Percentiles rank a stretch among this genome's conserved stretches.
Conservation (phyloP, 2,329 filamentous ascomycete species). For the Ophiostoma australiae region DNA sequence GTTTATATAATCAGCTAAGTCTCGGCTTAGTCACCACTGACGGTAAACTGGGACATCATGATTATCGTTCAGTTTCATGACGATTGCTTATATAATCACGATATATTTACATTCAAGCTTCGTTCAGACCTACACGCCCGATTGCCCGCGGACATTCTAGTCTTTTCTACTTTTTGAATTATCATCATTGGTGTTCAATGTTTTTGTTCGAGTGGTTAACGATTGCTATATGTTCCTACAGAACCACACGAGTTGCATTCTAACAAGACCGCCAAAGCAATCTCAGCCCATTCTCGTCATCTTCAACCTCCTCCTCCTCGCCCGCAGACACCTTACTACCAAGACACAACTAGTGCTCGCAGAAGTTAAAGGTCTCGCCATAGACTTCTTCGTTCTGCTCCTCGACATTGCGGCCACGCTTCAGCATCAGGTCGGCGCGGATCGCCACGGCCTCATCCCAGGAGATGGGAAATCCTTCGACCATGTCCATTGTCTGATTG, state of each 20-base stretch:
- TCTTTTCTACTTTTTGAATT: background rate
- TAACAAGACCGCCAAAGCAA: background rate
- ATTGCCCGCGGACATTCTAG: too few relatives aligned
- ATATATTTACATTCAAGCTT: background rate
- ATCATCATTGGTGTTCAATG: background rate
- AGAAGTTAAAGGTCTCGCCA: constrained; percentile 17
- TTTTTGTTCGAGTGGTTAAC: background rate
- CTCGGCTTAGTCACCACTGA: background rate
- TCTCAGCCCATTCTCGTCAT: background rate
- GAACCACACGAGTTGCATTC: background rate
- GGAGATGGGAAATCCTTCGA: constrained; percentile 31
- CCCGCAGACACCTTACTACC: background rate
- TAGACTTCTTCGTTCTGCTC: constrained; percentile 6
- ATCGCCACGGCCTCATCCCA: constrained; percentile 29
- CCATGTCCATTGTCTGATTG: constrained; percentile 28
- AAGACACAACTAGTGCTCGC: constrained; percentile 19
- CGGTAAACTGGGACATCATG: too few relatives aligned
- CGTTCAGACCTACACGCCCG: too few relatives aligned
- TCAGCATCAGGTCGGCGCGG: constrained; percentile 29
- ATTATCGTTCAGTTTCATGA: too few relatives aligned
- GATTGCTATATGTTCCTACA: background rate
- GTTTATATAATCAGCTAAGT: background rate
- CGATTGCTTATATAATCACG: background rate
- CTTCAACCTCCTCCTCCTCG: background rate
- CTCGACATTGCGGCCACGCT: constrained; percentile 23